Conservation (phyloP, 164 flowering plant species). For the Sedum album region DNA sequence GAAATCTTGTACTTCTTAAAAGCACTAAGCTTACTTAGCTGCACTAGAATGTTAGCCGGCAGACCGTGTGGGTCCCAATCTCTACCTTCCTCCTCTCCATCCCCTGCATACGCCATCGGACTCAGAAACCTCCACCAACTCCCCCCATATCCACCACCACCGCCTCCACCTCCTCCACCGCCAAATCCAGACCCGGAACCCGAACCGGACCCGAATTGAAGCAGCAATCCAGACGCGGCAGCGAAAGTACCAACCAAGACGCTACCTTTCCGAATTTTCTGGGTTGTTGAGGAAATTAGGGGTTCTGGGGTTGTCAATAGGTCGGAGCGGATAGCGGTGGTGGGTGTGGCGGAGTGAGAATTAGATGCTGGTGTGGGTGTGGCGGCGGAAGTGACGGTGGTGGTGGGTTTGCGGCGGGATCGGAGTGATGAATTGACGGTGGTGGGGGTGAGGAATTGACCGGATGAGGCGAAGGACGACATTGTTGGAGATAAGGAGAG, state of each 20-base stretch:
- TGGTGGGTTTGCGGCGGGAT: constrained; percentile 20
- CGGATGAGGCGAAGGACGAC: constrained; percentile 5
- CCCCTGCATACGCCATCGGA: constrained; percentile 50
- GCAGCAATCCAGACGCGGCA: constrained; percentile 8
- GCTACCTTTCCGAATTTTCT: neutral
- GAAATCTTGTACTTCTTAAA: constrained; percentile 77
- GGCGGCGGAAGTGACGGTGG: constrained; percentile 24
- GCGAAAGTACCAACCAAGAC: neutral
- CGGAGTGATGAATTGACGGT: constrained; percentile 13
- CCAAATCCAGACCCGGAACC: constrained; percentile 24
- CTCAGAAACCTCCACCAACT: constrained; percentile 49
- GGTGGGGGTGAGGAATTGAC: neutral
- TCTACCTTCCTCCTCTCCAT: constrained; percentile 24
- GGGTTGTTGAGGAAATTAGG: neutral
- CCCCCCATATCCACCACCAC: constrained; percentile 15
- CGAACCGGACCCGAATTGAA: constrained; percentile 13
- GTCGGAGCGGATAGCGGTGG: neutral
- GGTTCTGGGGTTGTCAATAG: neutral
- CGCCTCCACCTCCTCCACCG: constrained; percentile 28
- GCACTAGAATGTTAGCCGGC: constrained; percentile 67
- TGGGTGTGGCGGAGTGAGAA: neutral
- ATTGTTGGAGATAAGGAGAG: constrained; percentile 11
- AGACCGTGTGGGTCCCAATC: constrained; percentile 91
- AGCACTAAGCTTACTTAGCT: constrained; percentile 65
- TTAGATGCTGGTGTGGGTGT: constrained; percentile 16